Evolutionary conservation across 2,329 filamentous ascomycete species (phyloP).

Genomic region (Exophiala phaeomuriformis): DNA sequence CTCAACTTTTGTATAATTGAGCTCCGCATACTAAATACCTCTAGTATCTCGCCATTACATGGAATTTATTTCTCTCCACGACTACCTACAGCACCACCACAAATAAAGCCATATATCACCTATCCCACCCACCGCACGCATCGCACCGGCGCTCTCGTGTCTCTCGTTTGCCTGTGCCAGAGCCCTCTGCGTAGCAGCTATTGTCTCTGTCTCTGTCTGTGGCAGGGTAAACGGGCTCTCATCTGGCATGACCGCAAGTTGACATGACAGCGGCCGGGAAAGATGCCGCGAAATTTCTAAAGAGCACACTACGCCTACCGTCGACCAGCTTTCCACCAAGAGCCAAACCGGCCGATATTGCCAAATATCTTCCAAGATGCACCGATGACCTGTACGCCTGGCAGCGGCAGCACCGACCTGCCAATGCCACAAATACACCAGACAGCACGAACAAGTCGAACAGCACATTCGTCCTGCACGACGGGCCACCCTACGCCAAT

Average conservation of each 20-base stretch:
- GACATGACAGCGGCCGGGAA: constrained; percentile 29
- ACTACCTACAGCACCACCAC: background rate
- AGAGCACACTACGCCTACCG: constrained; percentile 66
- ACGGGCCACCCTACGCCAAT: constrained; percentile 96
- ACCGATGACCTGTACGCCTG: constrained; percentile 84
- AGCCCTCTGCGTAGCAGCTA: too few species aligned
- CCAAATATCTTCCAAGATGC: constrained; percentile 62
- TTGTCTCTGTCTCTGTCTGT: background rate
- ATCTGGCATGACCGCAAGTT: constrained; percentile 7
- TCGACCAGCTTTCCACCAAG: constrained; percentile 61
- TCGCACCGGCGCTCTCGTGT: too few species aligned
- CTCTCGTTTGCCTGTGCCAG: too few species aligned
- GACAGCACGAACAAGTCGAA: constrained; percentile 27
- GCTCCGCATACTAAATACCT: background rate
- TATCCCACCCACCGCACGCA: too few species aligned
- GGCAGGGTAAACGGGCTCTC: background rate
- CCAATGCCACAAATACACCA: constrained; percentile 3
- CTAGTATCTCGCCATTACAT: background rate
- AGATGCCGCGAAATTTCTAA: constrained; percentile 53
- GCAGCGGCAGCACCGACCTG: constrained; percentile 57
- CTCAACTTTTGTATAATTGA: background rate
- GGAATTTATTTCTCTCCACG: background rate
- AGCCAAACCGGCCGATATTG: constrained; percentile 40
- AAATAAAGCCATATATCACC: too few species aligned
- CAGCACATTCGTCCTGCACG: constrained; percentile 69